Conservation (phyloP, 2,329 filamentous ascomycete genomes). For the Apiospora aurea region DNA sequence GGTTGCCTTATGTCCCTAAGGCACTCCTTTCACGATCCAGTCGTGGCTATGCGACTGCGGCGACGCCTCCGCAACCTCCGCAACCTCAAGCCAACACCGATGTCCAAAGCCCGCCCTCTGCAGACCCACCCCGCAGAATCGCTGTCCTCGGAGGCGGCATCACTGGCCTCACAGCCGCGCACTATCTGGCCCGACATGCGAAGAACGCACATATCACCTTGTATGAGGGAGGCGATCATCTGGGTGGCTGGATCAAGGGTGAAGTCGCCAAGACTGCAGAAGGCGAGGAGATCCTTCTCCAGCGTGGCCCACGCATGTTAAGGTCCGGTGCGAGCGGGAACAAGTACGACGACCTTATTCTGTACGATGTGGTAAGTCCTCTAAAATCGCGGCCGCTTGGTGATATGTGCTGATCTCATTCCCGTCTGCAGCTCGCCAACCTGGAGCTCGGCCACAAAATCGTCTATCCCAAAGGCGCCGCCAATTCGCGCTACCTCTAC, state of each 20-base stretch:
- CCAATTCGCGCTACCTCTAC: constrained; percentile 78
- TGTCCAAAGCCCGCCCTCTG: not conserved
- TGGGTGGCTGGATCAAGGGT: constrained; percentile 87
- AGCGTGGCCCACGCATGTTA: constrained; percentile 83
- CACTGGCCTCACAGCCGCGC: constrained; percentile 80
- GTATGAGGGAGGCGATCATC: constrained; percentile 73
- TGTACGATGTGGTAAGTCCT: constrained; percentile 72
- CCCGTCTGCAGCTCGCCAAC: constrained; percentile 57
- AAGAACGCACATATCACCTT: constrained; percentile 75
- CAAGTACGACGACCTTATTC: constrained; percentile 67
- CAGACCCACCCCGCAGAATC: constrained; percentile 46
- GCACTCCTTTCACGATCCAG: not conserved
- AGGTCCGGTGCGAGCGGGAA: constrained; percentile 53
- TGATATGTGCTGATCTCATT: not conserved
- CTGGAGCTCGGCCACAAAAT: constrained; percentile 65
- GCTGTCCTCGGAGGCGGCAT: constrained; percentile 83
- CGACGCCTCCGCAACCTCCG: constrained; percentile 24
- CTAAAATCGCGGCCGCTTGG: not conserved
- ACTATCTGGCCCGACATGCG: constrained; percentile 75
- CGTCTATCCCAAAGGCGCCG: constrained; percentile 54
- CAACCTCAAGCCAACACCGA: not conserved
- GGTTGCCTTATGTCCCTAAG: constrained; percentile 2
- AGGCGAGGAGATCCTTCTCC: constrained; percentile 71
- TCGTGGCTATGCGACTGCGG: constrained; percentile 30
- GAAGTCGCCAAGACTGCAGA: constrained; percentile 64